Evolutionary conservation across 2,329 filamentous ascomycete genomes (phyloP), one percentile per base, ranked within the genome.

Genomic region (Shiraia sp.): DNA sequence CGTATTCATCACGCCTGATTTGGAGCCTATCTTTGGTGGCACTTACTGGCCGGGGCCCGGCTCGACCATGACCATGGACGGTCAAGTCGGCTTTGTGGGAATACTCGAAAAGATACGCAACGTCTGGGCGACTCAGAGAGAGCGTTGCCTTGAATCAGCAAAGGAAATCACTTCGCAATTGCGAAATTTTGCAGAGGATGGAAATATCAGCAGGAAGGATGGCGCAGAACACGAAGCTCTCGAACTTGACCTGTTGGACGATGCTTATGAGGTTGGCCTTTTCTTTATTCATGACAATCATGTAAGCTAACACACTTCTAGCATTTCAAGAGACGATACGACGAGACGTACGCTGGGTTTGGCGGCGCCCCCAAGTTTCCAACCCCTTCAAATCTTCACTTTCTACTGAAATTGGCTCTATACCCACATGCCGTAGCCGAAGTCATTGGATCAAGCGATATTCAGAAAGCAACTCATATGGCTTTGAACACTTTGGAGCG

Each of bases 11-110:
- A 99, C 93, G 0, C 90, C 93, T 1, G 86, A 95, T 55, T 79
- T 97, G 17, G 86, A 96, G 62, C 93, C 93, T 0, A 87, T 99
- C 8, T 97, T 96, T 70, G 93, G 93, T 26, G 92, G 92, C 16
- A 96, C 92, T 7, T 97, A 96, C 70, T 97, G 90, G 88, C 90
- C 91, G 3, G 88, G 88, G 0, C 88, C 90, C 0, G 85, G 83
- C 34, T 81, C 83, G 4, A 75, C 68, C 46, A 72, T 62, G 54
- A 63, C 63, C 5, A 64, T 69, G 24, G 71, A 72, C 16, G 77
- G 77, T 32, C 81, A 85, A 4, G 79, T 88, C n/a, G 85, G 88
- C 29, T 96, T 96, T 57, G 75, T 95, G 28, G 83, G 86, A 14
- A 90, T 97, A 24, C 69, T 96, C 36, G 78, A 86, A 56, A 96